Conservation (phyloP, 106 monocot species). For the Hemerocallis citrina region DNA sequence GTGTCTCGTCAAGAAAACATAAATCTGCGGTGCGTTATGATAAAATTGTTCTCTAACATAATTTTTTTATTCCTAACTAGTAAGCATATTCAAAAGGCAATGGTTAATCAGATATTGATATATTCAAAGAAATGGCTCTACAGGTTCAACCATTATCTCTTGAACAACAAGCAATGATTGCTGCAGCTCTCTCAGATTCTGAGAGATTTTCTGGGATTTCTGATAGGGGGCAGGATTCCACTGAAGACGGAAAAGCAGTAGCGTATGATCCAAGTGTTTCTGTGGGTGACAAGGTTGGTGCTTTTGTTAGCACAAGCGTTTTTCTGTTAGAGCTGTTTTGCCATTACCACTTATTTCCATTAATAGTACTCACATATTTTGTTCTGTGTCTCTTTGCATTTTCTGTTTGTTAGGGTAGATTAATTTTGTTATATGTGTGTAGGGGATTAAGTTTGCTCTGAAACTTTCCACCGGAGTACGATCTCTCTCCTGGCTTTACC, state of each 20-base stretch:
- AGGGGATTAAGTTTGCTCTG: too few species aligned
- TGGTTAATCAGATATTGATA: too few species aligned
- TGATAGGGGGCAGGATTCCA: conserved; percentile 1
- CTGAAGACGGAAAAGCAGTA: conserved; percentile 2
- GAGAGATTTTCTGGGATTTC: conserved; percentile 79
- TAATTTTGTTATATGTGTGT: too few species aligned
- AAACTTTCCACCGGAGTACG: too few species aligned
- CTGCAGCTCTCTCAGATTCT: conserved; percentile 56
- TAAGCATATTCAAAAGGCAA: too few species aligned
- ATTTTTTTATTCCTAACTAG: too few species aligned
- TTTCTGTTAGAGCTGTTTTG: background rate
- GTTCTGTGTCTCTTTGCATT: background rate
- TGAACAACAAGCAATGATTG: conserved; percentile 66
- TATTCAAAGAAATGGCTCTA: too few species aligned
- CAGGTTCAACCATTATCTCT: too few species aligned
- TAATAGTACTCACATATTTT: background rate
- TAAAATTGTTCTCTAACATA: too few species aligned
- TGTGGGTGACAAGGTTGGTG: conserved; percentile 60
- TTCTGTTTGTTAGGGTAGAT: too few species aligned
- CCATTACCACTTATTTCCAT: background rate
- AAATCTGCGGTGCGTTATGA: too few species aligned
- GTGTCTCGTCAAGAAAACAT: conserved; percentile 32
- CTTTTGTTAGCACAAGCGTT: background rate
- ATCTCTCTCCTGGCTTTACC: too few species aligned
- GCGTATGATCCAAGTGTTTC: conserved; percentile 11